Percentiles rank a stretch among this genome's conserved stretches.
phyloP scores from a whole-genome alignment of 768 basidiomycete species.

The Ramaria sp. region DNA sequence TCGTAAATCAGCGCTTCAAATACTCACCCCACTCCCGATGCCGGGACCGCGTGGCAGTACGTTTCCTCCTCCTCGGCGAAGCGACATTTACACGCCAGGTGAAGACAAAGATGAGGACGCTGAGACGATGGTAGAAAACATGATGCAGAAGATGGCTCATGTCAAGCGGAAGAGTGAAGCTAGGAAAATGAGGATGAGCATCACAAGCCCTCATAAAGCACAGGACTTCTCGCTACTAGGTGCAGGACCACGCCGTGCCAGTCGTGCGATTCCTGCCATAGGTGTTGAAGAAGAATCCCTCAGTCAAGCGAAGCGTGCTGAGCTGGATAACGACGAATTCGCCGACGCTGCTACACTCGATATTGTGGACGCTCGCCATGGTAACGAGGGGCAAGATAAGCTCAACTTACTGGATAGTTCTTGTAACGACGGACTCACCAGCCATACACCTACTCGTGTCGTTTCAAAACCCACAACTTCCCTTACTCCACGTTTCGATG shows the following conservation, averaged over 20 bases:
- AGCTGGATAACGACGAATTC: constrained; percentile 13
- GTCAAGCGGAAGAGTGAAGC: constrained; percentile 30
- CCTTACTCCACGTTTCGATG: constrained; percentile 16
- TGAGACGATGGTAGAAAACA: constrained; percentile 30
- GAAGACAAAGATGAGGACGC: constrained; percentile 5
- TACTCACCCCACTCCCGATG: constrained; percentile 32
- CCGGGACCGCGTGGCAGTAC: constrained; percentile 13
- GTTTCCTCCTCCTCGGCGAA: constrained; percentile 11
- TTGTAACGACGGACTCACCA: constrained; percentile 19
- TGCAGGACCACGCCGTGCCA: constrained; percentile 1
- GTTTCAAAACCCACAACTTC: constrained; percentile 10
- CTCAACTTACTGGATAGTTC: not conserved
- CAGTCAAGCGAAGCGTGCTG: not conserved
- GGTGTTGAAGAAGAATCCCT: constrained; percentile 2
- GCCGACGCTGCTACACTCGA: constrained; percentile 9
- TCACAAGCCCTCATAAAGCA: constrained; percentile 4
- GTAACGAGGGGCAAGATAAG: not conserved
- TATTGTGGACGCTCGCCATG: constrained; percentile 5
- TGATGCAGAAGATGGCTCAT: constrained; percentile 38
- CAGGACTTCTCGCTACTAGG: not conserved
- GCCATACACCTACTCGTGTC: constrained; percentile 21
- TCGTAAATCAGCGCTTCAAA: constrained; percentile 43
- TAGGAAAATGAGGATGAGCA: constrained; percentile 10
- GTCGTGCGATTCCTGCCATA: constrained; percentile 6
- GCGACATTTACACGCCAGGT: not conserved